A percentile compares a stretch with the other conserved stretches of the same genome.
These are phyloP conservation scores for Salix udensis DNA, from an alignment of 345 rosid species.

Conservation along the genomic window DNA sequence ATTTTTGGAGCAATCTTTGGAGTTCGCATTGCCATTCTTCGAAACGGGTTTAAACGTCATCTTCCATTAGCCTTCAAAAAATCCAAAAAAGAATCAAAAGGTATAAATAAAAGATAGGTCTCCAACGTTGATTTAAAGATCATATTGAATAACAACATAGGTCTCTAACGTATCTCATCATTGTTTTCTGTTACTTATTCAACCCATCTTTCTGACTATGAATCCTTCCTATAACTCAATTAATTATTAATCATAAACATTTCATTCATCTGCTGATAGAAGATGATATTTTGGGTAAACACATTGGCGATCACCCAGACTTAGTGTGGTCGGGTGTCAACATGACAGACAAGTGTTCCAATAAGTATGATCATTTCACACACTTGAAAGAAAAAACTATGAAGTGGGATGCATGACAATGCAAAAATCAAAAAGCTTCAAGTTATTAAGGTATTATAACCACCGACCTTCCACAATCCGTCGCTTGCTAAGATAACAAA, in stretches of 20 bases:
- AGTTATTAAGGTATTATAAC: constrained; percentile 1
- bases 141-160: too few species aligned
- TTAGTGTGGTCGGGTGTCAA: neutral
- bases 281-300: neutral
- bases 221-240: neutral
- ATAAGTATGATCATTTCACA: neutral
- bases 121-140: too few species aligned
- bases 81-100: too few species aligned
- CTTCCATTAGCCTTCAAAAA: too few species aligned
- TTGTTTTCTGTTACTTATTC: neutral
- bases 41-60: too few species aligned
- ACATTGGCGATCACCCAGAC: neutral
- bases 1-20: too few species aligned
- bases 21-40: too few species aligned
- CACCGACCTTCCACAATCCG: constrained; percentile 64
- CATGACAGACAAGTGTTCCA: neutral
- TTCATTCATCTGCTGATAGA: neutral
- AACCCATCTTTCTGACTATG: neutral
- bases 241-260: neutral
- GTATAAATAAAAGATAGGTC: too few species aligned
- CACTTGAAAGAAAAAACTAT: neutral
- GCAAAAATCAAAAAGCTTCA: neutral
- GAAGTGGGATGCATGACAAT: neutral
- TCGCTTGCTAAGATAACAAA: constrained; percentile 55
- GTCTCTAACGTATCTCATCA: neutral